A percentile compares a stretch with the other conserved stretches of the same genome.
These are phyloP conservation scores for Globisporangium ultimum DNA, from an alignment of 352 stramenopile species.

Conservation along the genomic window DNA sequence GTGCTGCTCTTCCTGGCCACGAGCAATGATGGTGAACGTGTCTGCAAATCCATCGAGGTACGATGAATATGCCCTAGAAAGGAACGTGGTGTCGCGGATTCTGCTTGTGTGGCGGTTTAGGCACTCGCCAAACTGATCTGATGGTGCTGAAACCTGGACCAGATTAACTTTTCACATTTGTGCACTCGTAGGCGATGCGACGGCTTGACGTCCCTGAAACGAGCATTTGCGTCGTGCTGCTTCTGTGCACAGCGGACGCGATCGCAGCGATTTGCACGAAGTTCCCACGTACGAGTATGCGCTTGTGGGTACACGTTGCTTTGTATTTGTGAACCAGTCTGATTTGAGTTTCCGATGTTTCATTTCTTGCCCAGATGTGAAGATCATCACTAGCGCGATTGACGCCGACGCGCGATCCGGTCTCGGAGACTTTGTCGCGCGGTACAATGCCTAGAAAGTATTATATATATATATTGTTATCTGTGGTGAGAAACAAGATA, in stretches of 20 bases:
- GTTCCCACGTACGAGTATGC: constrained; percentile 34
- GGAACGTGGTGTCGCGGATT: no score
- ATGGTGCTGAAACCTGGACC: no score
- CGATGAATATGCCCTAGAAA: no score
- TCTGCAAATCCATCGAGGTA: constrained; percentile 37
- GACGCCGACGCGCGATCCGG: constrained; percentile 27
- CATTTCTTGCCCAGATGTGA: constrained; percentile 18
- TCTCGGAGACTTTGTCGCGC: constrained; percentile 40
- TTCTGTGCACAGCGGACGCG: constrained; percentile 26
- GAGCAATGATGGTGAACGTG: constrained; percentile 20
- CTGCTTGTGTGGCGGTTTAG: no score
- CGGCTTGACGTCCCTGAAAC: constrained; percentile 19
- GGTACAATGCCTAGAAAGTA: constrained; percentile 26
- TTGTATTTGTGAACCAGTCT: background rate
- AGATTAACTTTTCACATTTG: no score
- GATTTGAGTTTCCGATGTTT: background rate
- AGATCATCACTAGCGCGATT: constrained; percentile 33
- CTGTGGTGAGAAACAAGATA: no score
- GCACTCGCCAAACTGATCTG: no score
- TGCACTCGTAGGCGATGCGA: background rate
- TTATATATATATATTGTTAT: no score
- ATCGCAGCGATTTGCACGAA: constrained; percentile 25
- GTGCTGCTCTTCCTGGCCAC: constrained; percentile 36
- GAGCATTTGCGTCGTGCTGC: constrained; percentile 38
- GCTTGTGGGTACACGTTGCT: background rate